Base-by-base conservation (phyloP, 2,329 filamentous ascomycete genomes). In the Escovopsis weberi region DNA sequence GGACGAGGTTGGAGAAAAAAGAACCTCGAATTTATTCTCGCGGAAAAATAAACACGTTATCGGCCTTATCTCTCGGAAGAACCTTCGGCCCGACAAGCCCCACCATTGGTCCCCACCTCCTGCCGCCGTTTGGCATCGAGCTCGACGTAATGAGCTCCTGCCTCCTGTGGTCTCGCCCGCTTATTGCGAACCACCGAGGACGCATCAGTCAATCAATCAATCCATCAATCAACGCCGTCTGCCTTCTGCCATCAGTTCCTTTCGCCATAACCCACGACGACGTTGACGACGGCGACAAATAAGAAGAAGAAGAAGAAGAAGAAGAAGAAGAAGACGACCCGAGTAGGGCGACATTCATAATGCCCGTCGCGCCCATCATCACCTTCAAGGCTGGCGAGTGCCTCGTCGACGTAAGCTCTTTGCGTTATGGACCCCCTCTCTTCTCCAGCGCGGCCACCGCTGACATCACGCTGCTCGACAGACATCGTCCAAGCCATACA, bases 341-440 rank as follows among this genome's bases (percentile, higher is more conserved):
- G 8, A 30, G 2, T 6, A 30, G 28, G 11, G 11, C 28, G 28
- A 30, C 28, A 30, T 30, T 11, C 4, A 50, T 47, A 50, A 95
- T 94, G 87, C 85, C 88, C 48, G 79, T 85, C 63, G 62, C 73
- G 52, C 87, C 89, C 30, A 75, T 94, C 58, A 88, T 96, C 60
- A 94, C 87, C 12, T 96, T 96, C 75, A 95, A 94, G 73, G 89
- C 89, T 50, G 89, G 89, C 62, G 77, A 76, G 61, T 96, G 89
- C 66, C 80, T 91, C 42, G 61, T 89, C 47, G 80, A 88, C 60
- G 87, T 94, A 67, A 58, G 82, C 41, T 35, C 43, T 39, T 33
- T 11, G 11, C 28, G 8, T 4, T 30, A 3, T 4, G 23, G 23
- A 35, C 26, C 35, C 18, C 41, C 40, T 19, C 23, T 41, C 10